phyloP scores from a whole-genome alignment of 2,329 filamentous ascomycete species.

The Ophiostoma ulmi region DNA sequence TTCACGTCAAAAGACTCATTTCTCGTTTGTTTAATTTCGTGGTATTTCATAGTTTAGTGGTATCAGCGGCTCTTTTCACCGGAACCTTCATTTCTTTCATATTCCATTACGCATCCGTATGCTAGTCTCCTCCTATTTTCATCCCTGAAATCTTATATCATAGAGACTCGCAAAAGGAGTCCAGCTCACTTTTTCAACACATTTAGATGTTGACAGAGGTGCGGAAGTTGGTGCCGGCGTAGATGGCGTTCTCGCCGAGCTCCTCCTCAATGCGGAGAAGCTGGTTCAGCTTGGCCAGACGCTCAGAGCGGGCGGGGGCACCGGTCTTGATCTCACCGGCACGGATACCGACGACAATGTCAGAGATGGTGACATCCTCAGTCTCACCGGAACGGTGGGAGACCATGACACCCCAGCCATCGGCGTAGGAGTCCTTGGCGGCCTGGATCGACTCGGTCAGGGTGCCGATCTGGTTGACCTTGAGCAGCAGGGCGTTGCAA shows the following conservation, averaged over 20 bases:
- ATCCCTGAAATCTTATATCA: slow-evolving; percentile 3
- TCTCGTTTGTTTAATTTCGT: neutral
- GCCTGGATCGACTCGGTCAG: slow-evolving; percentile 98
- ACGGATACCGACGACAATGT: slow-evolving; percentile 95
- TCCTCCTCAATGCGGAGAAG: slow-evolving; percentile 99
- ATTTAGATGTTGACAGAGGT: slow-evolving; percentile 78
- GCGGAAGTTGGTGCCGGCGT: slow-evolving; percentile 89
- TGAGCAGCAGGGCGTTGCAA: slow-evolving; percentile 95
- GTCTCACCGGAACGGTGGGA: slow-evolving; percentile 99
- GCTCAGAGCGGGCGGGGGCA: slow-evolving; percentile 92
- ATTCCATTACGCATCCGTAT: slow-evolving; percentile 13
- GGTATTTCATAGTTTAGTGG: slow-evolving; percentile 19
- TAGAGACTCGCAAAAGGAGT: slow-evolving; percentile 4
- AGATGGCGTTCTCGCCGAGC: slow-evolving; percentile 85
- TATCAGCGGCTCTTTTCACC: slow-evolving; percentile 21
- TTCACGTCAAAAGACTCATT: neutral
- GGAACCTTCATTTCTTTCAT: slow-evolving; percentile 19
- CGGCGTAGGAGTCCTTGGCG: slow-evolving; percentile 95
- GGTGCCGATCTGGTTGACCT: slow-evolving; percentile 99
- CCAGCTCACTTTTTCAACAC: neutral
- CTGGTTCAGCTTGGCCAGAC: slow-evolving; percentile 99
- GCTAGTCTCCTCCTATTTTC: neutral
- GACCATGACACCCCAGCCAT: slow-evolving; percentile 98
- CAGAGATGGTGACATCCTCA: slow-evolving; percentile 98
- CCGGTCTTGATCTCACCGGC: slow-evolving; percentile 98